These are phyloP conservation scores for Rhexocercosporidium sp. DNA, from an alignment of 2,329 filamentous ascomycete species.

Conservation along the genomic window DNA sequence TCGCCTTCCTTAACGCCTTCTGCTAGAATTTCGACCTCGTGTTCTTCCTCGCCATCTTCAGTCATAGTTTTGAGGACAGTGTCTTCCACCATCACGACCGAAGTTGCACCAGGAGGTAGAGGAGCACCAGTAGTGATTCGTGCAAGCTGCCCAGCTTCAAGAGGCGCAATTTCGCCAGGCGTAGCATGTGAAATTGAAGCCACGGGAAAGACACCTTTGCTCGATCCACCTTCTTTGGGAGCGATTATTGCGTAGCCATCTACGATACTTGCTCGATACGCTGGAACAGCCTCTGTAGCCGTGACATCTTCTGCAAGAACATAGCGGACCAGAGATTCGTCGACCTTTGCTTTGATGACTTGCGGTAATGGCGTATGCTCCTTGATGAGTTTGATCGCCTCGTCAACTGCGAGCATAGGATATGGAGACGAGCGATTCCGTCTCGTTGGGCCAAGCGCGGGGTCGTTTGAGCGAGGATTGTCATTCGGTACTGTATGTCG, in stretches of 20 bases:
- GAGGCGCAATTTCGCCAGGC: constrained; percentile 65
- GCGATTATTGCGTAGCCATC: constrained; percentile 91
- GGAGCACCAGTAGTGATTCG: constrained; percentile 95
- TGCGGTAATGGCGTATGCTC: constrained; percentile 71
- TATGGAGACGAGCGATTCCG: constrained; percentile 88
- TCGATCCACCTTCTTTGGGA: constrained; percentile 59
- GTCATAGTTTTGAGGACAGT: constrained; percentile 78
- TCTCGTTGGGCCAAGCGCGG: constrained; percentile 64
- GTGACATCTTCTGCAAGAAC: constrained; percentile 84
- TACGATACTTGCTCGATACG: constrained; percentile 94
- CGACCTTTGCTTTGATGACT: constrained; percentile 63
- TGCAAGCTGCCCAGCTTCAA: constrained; percentile 78
- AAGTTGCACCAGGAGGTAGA: constrained; percentile 83
- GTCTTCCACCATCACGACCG: constrained; percentile 97
- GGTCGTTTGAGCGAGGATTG: constrained; percentile 63
- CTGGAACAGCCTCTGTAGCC: constrained; percentile 83
- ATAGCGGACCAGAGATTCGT: constrained; percentile 70
- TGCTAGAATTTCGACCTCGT: constrained; percentile 84
- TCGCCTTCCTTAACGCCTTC: constrained; percentile 76
- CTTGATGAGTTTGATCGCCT: constrained; percentile 76
- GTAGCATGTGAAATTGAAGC: constrained; percentile 86
- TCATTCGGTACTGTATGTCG: constrained; percentile 73
- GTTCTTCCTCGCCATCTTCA: constrained; percentile 82
- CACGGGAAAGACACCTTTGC: constrained; percentile 85
- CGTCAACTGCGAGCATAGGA: constrained; percentile 85